A percentile compares a stretch with the other conserved stretches of the same genome.
These are phyloP conservation scores for Plasmodium gonderi DNA, from an alignment of 169 alveolate genomes.

Conservation along the genomic window DNA sequence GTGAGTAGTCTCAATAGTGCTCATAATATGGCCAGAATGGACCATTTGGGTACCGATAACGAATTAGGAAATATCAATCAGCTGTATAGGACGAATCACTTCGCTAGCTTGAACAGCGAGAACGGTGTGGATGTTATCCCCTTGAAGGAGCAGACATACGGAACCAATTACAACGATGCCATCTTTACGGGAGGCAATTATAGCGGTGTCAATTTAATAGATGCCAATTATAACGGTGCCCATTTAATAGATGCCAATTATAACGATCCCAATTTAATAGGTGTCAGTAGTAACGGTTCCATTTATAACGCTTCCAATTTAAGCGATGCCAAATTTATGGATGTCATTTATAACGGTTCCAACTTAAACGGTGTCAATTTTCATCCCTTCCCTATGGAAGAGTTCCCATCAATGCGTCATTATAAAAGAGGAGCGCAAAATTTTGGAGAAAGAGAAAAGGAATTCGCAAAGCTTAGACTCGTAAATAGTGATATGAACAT, in stretches of 20 bases:
- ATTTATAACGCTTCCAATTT: not conserved
- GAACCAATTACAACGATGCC: not conserved
- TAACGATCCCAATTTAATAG: not conserved
- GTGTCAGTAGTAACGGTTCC: not conserved
- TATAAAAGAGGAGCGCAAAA: not conserved
- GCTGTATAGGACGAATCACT: too few species aligned
- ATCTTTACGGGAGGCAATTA: too few species aligned
- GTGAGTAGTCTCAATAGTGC: not conserved
- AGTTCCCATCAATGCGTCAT: not conserved
- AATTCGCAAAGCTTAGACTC: constrained; percentile 17
- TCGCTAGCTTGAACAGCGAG: too few species aligned
- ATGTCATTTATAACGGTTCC: not conserved
- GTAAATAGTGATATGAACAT: not conserved
- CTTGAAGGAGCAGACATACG: not conserved
- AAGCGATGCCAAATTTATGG: not conserved
- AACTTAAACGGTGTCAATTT: not conserved
- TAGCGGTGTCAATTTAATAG: not conserved
- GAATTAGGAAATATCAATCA: too few species aligned
- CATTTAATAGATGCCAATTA: not conserved
- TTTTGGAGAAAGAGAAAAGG: not conserved
- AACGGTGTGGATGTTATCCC: not conserved
- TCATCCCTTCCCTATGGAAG: not conserved
- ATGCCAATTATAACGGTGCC: not conserved
- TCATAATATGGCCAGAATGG: not conserved
- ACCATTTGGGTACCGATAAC: not conserved